Evolutionary conservation across 495 filamentous ascomycete species (phyloP).

Genomic region (Penicillium ochrochloron): DNA sequence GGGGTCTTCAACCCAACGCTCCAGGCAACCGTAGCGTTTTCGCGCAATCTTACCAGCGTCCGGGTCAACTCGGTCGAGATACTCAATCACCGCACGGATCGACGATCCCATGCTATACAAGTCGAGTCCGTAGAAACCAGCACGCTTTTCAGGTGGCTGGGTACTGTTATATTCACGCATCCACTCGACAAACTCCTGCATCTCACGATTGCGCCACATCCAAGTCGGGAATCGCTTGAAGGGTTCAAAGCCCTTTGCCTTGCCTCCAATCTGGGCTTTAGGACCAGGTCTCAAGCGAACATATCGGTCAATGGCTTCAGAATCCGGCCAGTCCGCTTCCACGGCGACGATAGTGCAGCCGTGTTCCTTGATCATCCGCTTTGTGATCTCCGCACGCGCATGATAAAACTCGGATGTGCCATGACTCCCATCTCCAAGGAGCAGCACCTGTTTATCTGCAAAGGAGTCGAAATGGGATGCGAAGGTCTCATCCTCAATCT

Average conservation of each 20-base stretch:
- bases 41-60: conserved; percentile 51
- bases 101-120: conserved; percentile 59
- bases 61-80: conserved; percentile 55
- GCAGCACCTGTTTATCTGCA: conserved; percentile 49
- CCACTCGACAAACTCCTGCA: conserved; percentile 63
- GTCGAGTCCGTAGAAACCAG: conserved; percentile 60
- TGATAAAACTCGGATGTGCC: conserved; percentile 65
- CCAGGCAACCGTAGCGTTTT: conserved; percentile 51
- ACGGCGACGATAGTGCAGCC: conserved; percentile 61
- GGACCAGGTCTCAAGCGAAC: conserved; percentile 52
- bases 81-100: conserved; percentile 56
- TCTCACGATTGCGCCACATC: conserved; percentile 66
- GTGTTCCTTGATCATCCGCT: conserved; percentile 55
- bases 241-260: conserved; percentile 37
- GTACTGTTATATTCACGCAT: conserved; percentile 50
- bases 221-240: conserved; percentile 63
- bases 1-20: conserved; percentile 58
- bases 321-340: conserved; percentile 66
- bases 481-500: conserved; percentile 43
- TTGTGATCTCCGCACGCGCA: conserved; percentile 59
- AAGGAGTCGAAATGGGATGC: conserved; percentile 50
- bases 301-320: conserved; percentile 60
- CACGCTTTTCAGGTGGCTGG: conserved; percentile 37
- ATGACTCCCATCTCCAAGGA: conserved; percentile 62
- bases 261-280: conserved; percentile 37